Percentiles rank a stretch among this genome's conserved stretches.
These are phyloP conservation scores for Tolypocladium ovalisporum DNA, from an alignment of 2,329 filamentous ascomycete species.

Conservation along the genomic window DNA sequence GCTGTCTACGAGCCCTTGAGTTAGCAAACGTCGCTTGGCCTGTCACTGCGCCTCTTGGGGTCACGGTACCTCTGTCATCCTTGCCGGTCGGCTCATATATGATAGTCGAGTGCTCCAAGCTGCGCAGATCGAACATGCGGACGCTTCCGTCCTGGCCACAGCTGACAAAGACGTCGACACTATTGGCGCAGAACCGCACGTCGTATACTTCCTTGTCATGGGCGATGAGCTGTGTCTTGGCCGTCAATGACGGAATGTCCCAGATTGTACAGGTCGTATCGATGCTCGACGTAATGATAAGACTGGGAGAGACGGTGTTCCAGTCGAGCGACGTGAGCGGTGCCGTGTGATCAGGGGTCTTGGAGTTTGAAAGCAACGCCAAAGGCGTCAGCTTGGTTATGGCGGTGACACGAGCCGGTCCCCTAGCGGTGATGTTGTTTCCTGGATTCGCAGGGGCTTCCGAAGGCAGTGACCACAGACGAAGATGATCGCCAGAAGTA, in stretches of 20 bases:
- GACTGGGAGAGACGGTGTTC: constrained; percentile 92
- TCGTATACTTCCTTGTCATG: constrained; percentile 99
- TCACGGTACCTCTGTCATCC: constrained; percentile 52
- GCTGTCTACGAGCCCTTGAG: constrained; percentile 37
- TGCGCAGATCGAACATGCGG: constrained; percentile 95
- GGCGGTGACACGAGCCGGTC: constrained; percentile 37
- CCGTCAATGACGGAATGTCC: constrained; percentile 96
- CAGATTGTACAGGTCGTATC: constrained; percentile 99
- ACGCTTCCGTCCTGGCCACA: constrained; percentile 97
- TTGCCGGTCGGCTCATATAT: constrained; percentile 97
- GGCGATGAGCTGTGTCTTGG: constrained; percentile 95
- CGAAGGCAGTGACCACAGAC: constrained; percentile 83
- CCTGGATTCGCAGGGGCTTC: constrained; percentile 44
- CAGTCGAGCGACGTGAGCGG: constrained; percentile 94
- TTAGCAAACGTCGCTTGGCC: constrained; percentile 9
- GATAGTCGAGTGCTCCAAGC: constrained; percentile 94
- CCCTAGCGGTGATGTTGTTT: constrained; percentile 56
- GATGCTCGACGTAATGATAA: constrained; percentile 98
- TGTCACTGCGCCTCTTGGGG: background rate
- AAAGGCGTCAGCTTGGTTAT: constrained; percentile 80
- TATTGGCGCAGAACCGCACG: constrained; percentile 94
- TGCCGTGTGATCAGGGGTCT: constrained; percentile 95
- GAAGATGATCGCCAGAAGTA: constrained; percentile 87
- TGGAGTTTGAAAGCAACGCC: constrained; percentile 90
- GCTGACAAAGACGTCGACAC: constrained; percentile 96